Percentiles rank a stretch among this genome's conserved stretches.
Evolutionary conservation across 2,329 filamentous ascomycete genomes (phyloP).

Genomic region (Claviceps cyperi): DNA sequence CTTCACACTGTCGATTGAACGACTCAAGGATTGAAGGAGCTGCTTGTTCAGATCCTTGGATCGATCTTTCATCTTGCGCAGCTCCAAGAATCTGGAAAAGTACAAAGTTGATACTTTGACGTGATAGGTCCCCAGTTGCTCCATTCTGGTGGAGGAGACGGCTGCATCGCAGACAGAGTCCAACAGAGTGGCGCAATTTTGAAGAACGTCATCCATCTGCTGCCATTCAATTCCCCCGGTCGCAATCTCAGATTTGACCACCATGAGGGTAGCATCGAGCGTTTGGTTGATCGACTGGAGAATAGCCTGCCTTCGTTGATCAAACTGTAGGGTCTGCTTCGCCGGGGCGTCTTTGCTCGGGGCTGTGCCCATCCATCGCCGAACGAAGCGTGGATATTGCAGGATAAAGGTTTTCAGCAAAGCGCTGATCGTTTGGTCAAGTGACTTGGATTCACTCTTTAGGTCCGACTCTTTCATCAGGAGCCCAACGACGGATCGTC

Average conservation of each 20-base stretch:
- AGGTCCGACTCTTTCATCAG: constrained; percentile 21
- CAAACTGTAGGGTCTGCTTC: constrained; percentile 46
- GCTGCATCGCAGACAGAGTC: constrained; percentile 33
- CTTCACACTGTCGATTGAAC: constrained; percentile 49
- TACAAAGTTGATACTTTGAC: constrained; percentile 60
- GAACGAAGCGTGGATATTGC: constrained; percentile 43
- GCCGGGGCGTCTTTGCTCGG: constrained; percentile 35
- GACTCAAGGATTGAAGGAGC: constrained; percentile 42
- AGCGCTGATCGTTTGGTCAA: constrained; percentile 12
- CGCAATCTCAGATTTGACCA: constrained; percentile 38
- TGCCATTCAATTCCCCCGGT: constrained; percentile 36
- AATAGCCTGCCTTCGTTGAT: constrained; percentile 41
- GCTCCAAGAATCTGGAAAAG: constrained; percentile 44
- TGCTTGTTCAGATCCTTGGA: constrained; percentile 22
- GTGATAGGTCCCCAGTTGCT: constrained; percentile 31
- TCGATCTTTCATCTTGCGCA: constrained; percentile 29
- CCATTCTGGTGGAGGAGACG: constrained; percentile 14
- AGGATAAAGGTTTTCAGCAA: constrained; percentile 42
- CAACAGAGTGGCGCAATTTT: constrained; percentile 40
- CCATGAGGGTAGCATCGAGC: constrained; percentile 45
- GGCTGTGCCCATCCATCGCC: constrained; percentile 46
- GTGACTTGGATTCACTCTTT: constrained; percentile 5
- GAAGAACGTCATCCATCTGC: constrained; percentile 38
- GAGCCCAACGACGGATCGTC: constrained; percentile 38
- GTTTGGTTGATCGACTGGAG: constrained; percentile 38